Percentiles rank a stretch among this genome's conserved stretches.
These are phyloP conservation scores for Syncephalastrum racemosum DNA, from an alignment of 371 early-diverging fungal genomes.

Conservation along the genomic window DNA sequence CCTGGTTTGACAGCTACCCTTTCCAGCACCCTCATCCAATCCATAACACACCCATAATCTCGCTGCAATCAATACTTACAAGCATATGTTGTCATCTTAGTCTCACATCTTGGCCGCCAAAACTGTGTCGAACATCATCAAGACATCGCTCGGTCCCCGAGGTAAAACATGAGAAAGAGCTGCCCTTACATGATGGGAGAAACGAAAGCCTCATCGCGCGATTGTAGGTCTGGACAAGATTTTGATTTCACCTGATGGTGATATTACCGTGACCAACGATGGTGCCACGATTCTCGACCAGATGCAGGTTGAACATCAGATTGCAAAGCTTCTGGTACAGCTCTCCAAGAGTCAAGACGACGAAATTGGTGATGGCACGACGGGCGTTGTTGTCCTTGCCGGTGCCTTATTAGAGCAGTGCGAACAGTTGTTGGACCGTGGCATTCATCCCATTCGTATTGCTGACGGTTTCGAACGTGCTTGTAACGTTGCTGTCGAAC, in stretches of 20 bases:
- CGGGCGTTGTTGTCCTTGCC: constrained; percentile 99
- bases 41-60: too few relatives aligned
- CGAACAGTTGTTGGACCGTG: constrained; percentile 92
- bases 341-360: constrained; percentile 99
- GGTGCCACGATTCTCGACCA: constrained; percentile 99
- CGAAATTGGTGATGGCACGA: constrained; percentile 99
- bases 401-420: constrained; percentile 98
- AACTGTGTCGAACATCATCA: constrained; percentile 94
- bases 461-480: constrained; percentile 99
- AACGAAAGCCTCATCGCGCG: neutral
- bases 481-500: constrained; percentile 88
- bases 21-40: too few relatives aligned
- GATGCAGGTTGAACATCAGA: constrained; percentile 99
- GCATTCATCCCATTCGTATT: constrained; percentile 99
- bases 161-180: constrained; percentile 53
- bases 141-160: constrained; percentile 99
- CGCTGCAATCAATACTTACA: neutral
- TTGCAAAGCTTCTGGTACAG: constrained; percentile 98
- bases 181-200: neutral
- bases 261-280: constrained; percentile 99
- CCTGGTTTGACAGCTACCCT: too few relatives aligned
- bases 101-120: constrained; percentile 97
- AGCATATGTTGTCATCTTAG: constrained; percentile 44
- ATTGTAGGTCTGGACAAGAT: constrained; percentile 98
- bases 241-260: constrained; percentile 98